Evolutionary conservation across 257 asterid species (phyloP).

Genomic region (Scutellaria minor): DNA sequence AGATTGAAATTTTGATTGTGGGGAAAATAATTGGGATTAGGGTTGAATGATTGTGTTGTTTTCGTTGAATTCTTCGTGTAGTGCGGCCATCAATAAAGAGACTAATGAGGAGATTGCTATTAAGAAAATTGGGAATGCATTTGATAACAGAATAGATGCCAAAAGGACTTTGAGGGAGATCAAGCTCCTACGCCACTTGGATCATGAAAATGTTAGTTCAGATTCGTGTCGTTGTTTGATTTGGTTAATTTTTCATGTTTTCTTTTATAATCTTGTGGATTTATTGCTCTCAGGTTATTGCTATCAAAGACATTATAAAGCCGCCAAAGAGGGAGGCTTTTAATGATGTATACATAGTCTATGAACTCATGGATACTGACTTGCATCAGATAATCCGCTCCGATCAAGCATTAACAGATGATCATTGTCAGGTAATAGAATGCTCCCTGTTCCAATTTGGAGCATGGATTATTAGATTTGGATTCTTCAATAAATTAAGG

Average conservation of each 20-base stretch:
- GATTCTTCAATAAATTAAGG: not conserved
- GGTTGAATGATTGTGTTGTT: not conserved
- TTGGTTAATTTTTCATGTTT: not conserved
- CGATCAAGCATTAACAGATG: slow-evolving; percentile 70
- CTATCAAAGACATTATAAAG: slow-evolving; percentile 78
- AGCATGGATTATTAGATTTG: not conserved
- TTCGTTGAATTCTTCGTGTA: slow-evolving; percentile 34
- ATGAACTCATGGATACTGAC: slow-evolving; percentile 85
- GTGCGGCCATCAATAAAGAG: slow-evolving; percentile 77
- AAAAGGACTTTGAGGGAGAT: slow-evolving; percentile 87
- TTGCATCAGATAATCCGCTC: slow-evolving; percentile 93
- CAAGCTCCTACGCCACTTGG: slow-evolving; percentile 80
- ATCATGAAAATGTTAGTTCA: slow-evolving; percentile 72
- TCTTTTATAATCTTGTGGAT: not conserved
- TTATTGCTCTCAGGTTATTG: slow-evolving; percentile 57
- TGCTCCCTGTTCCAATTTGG: not conserved
- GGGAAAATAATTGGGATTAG: no score
- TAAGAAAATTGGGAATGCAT: slow-evolving; percentile 85
- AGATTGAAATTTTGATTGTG: no score
- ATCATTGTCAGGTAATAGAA: slow-evolving; percentile 73
- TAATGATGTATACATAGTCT: slow-evolving; percentile 81
- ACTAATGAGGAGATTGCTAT: slow-evolving; percentile 81
- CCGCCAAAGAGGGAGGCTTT: slow-evolving; percentile 74
- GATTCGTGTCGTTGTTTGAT: not conserved
- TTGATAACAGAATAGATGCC: slow-evolving; percentile 78